Evolutionary conservation across 148 eudicot species (phyloP), one percentile per base, ranked within the genome.

Genomic region (Silene latifolia): DNA sequence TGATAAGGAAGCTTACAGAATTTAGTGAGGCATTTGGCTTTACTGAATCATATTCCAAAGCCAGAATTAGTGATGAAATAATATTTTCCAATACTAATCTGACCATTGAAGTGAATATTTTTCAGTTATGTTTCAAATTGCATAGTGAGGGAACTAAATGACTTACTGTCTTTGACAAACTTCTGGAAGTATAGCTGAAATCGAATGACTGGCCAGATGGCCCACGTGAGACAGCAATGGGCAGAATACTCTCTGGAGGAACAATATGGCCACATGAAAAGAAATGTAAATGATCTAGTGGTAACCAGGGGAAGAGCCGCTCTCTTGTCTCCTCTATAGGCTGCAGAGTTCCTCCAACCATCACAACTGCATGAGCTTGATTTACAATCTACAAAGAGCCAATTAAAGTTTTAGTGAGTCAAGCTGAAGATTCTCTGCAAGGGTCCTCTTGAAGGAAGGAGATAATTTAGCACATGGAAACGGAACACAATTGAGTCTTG

Each of bases 301-400:
- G 85, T 72, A 91, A 77, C 79, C 85, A 82, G 39, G 97, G 97
- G 78, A 94, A 94, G 77, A 94, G 97, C 23, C 98, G 79, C 77
- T 84, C 96, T 80, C 87, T 86, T 66, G 93, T 90, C 83, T 92
- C 97, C 82, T 91, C 96, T 74, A 90, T 86, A 66, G 97, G 98
- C 75, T 94, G 97, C 73, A 94, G 83, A 80, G 98, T 91, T 79
- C 98, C 98, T 46, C 98, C 97, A 11, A 93, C 93, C 82, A 94
- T 84, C 71, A 94, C 69, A 63, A 94, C 85, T 74, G 96, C 88
- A 85, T 88, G 98, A 65, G 97, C 92, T 90, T 91, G 85, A 83
- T 88, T 83, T 20, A 80, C 81, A 74, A 94, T 85, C 98, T 94
- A 64, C 73, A 83, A 56, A 74, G 18, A 61, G 12, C 12, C 54